These are phyloP conservation scores for Sporisorium reilianum DNA, from an alignment of 1,284 basidiomycete species.

Conservation along the genomic window DNA sequence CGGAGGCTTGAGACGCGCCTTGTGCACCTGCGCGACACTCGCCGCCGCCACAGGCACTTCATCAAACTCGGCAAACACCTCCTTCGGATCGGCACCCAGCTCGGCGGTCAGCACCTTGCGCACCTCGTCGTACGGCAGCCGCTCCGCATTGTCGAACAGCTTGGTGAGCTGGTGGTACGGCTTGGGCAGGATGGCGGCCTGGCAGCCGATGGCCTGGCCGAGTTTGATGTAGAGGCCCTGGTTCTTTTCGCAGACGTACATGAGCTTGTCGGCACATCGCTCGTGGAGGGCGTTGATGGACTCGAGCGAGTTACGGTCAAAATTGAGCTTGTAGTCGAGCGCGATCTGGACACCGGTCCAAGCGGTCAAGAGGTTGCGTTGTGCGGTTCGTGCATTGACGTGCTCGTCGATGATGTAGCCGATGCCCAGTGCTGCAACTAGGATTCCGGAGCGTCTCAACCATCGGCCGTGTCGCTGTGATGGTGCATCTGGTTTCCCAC, in stretches of 20 bases:
- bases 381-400: conserved; percentile 44
- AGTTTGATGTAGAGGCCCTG: conserved; percentile 62
- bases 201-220: conserved; percentile 60
- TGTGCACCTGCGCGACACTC: conserved; percentile 63
- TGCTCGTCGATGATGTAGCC: conserved; percentile 48
- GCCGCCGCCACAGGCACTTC: conserved; percentile 57
- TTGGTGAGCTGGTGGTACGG: conserved; percentile 60
- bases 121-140: conserved; percentile 46
- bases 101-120: conserved; percentile 54
- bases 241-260: conserved; percentile 61
- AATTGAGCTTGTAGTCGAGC: conserved; percentile 65
- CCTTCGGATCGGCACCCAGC: conserved; percentile 48
- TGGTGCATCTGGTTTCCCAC: not conserved
- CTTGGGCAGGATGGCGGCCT: conserved; percentile 61
- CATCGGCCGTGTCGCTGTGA: conserved; percentile 11
- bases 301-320: conserved; percentile 49
- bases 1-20: conserved; percentile 42
- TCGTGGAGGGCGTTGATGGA: conserved; percentile 61
- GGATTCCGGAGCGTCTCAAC: conserved; percentile 16
- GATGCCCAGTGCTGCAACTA: conserved; percentile 13
- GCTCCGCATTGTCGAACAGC: conserved; percentile 63
- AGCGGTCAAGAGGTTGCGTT: conserved; percentile 56
- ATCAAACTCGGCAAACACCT: conserved; percentile 56
- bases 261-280: conserved; percentile 54
- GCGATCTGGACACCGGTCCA: conserved; percentile 56